These are phyloP conservation scores for Ceratocystis destructans DNA, from an alignment of 2,329 filamentous ascomycete species.

Conservation along the genomic window DNA sequence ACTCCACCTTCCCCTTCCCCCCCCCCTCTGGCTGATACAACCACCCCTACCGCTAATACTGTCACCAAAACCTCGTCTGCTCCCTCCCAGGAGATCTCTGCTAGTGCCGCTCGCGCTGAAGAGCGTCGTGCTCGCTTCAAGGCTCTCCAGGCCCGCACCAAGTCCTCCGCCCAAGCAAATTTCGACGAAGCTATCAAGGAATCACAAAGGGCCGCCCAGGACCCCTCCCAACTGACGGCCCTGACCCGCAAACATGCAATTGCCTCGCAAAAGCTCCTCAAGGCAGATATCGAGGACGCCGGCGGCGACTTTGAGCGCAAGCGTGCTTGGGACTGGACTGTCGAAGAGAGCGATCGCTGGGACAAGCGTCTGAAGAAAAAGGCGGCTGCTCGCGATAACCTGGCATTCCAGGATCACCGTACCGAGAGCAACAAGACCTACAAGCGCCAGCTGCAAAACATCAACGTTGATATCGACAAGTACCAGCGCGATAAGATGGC, in stretches of 20 bases:
- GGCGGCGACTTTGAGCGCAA: conserved; percentile 95
- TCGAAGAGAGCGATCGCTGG: conserved; percentile 89
- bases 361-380: conserved; percentile 83
- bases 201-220: conserved; percentile 62
- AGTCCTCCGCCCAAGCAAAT: conserved; percentile 59
- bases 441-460: conserved; percentile 70
- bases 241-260: conserved; percentile 78
- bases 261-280: conserved; percentile 82
- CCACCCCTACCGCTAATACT: conserved; percentile 13
- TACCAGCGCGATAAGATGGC: conserved; percentile 79
- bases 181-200: conserved; percentile 73
- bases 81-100: conserved; percentile 16
- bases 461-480: conserved; percentile 61
- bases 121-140: conserved; percentile 75
- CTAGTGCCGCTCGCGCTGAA: conserved; percentile 35
- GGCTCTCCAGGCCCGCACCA: conserved; percentile 67
- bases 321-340: conserved; percentile 95
- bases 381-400: conserved; percentile 64
- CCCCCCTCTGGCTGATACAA: neutral
- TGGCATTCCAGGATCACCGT: conserved; percentile 78
- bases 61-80: conserved; percentile 5
- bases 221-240: conserved; percentile 61
- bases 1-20: neutral
- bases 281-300: conserved; percentile 71
- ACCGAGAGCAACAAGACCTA: conserved; percentile 86